Evolutionary conservation across 768 basidiomycete genomes (phyloP).

Genomic region (Holtermanniella nyarrowii): DNA sequence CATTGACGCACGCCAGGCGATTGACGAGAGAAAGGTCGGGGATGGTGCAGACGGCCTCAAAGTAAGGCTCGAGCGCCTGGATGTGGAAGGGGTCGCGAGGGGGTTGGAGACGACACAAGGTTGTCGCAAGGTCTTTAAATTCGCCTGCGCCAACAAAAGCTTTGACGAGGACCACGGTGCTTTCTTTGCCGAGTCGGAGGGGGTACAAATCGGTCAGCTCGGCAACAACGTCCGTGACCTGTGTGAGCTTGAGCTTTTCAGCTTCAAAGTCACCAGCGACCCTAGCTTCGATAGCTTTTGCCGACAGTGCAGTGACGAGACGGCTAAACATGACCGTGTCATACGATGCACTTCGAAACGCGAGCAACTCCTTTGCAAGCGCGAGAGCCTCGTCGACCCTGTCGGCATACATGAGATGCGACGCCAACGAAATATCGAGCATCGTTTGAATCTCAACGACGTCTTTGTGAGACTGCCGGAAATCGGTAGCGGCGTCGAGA

Average conservation of each 20-base stretch:
- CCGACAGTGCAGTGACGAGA: background rate
- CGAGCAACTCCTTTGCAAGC: background rate
- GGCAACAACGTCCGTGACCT: background rate
- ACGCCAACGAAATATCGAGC: background rate
- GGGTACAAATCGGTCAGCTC: background rate
- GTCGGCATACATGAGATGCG: too few relatives aligned
- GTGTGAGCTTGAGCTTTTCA: background rate
- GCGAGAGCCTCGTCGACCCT: background rate
- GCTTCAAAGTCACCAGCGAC: background rate
- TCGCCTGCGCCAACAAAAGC: too few relatives aligned
- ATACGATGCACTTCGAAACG: background rate
- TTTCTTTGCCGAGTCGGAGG: too few relatives aligned
- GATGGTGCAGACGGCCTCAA: background rate
- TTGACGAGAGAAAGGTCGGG: constrained; percentile 1
- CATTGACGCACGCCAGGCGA: background rate
- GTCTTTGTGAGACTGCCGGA: too few relatives aligned
- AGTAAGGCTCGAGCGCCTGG: background rate
- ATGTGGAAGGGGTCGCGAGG: background rate
- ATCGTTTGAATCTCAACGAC: background rate
- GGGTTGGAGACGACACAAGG: too few relatives aligned
- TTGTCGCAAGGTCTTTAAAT: too few relatives aligned
- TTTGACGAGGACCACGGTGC: too few relatives aligned
- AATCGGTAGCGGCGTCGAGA: too few relatives aligned
- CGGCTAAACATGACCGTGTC: background rate
- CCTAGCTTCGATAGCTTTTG: background rate